phyloP scores from a whole-genome alignment of 2,329 filamentous ascomycete genomes.

The Corynespora cassiicola region DNA sequence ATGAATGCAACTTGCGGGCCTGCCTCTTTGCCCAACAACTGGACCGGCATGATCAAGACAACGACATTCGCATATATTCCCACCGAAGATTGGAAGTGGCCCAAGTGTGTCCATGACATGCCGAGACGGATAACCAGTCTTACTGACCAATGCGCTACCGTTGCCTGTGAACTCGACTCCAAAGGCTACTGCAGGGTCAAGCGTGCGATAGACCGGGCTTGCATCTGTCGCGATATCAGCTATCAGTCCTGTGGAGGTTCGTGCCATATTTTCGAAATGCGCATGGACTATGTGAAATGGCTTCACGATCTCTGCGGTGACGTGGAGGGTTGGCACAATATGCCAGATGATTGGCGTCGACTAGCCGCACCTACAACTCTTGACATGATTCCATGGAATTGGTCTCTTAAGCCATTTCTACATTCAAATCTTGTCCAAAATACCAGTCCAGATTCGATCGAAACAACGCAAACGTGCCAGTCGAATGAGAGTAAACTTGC shows the following conservation, averaged over 20 bases:
- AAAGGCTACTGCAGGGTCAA: slow-evolving; percentile 37
- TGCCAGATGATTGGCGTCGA: slow-evolving; percentile 36
- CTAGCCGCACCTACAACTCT: slow-evolving; percentile 23
- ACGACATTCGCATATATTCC: slow-evolving; percentile 35
- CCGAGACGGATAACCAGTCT: slow-evolving; percentile 24
- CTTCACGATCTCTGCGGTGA: slow-evolving; percentile 36
- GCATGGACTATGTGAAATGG: slow-evolving; percentile 41
- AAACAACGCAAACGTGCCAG: slow-evolving; percentile 17
- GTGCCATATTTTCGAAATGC: slow-evolving; percentile 38
- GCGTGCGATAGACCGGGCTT: slow-evolving; percentile 34
- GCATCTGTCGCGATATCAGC: slow-evolving; percentile 35
- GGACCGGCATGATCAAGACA: slow-evolving; percentile 32
- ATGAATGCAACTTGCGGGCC: slow-evolving; percentile 39
- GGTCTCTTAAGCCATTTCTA: slow-evolving; percentile 26
- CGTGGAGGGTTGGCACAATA: slow-evolving; percentile 35
- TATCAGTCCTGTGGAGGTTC: slow-evolving; percentile 33
- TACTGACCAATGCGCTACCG: slow-evolving; percentile 31
- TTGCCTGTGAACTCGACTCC: slow-evolving; percentile 38
- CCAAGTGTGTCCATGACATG: slow-evolving; percentile 26
- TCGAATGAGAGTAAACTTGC: slow-evolving; percentile 30
- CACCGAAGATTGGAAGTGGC: slow-evolving; percentile 36
- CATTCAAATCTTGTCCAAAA: slow-evolving; percentile 4
- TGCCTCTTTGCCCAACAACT: slow-evolving; percentile 25
- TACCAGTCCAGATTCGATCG: slow-evolving; percentile 4
- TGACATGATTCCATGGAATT: slow-evolving; percentile 43